Evolutionary conservation across 1,284 basidiomycete genomes (phyloP).

Genomic region (Pseudozyma sp.): DNA sequence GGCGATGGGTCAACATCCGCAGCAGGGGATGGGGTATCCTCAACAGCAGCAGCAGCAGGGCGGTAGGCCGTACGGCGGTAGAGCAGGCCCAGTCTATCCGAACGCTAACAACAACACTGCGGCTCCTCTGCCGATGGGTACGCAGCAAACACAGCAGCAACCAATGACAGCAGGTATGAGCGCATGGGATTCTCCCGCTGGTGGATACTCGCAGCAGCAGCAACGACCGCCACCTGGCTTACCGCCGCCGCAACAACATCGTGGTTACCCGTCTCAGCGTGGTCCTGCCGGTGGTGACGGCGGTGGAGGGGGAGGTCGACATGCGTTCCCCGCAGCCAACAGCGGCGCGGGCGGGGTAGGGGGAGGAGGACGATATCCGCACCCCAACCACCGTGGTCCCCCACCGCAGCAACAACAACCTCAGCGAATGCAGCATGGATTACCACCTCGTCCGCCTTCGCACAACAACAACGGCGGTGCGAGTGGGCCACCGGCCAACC

Average conservation of each 20-base stretch:
- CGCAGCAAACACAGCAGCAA: background rate
- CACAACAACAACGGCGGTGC: background rate
- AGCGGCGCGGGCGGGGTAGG: background rate
- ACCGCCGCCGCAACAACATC: background rate
- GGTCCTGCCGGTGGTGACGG: background rate
- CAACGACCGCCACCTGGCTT: background rate
- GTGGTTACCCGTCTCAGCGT: background rate
- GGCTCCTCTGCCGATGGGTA: background rate
- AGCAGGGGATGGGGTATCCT: background rate
- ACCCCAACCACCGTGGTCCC: conserved; percentile 2
- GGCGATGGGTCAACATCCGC: background rate
- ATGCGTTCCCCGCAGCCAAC: conserved; percentile 3
- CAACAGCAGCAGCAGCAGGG: conserved; percentile 9
- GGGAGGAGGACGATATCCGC: background rate
- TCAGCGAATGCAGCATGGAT: background rate
- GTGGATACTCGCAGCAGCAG: background rate
- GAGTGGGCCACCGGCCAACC: background rate
- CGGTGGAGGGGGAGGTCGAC: conserved; percentile 4
- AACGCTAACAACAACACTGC: no score
- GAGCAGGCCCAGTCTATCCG: background rate
- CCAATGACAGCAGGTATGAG: background rate
- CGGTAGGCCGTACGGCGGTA: conserved; percentile 2
- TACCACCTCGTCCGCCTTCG: background rate
- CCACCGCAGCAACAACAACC: background rate
- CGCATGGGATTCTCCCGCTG: background rate